Percentiles rank a stretch among this genome's conserved stretches.
Conservation (phyloP, 1,284 basidiomycete species). For the Omphalotus olearius region DNA sequence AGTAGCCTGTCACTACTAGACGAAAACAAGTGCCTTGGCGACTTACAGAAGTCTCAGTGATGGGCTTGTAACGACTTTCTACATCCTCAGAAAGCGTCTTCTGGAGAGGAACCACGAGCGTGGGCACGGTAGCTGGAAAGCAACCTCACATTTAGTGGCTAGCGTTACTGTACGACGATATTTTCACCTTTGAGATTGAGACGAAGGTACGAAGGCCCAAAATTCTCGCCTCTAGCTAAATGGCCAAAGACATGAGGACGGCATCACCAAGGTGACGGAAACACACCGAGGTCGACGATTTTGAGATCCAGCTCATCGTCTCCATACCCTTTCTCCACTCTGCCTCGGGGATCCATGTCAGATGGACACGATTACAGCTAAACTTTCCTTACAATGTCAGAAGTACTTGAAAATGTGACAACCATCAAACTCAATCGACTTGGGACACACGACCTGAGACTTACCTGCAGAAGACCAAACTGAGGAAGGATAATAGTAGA, state of each 20-base stretch:
- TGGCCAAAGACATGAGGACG: not conserved
- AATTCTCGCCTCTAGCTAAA: slow-evolving; percentile 70
- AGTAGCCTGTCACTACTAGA: slow-evolving; percentile 3
- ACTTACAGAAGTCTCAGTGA: slow-evolving; percentile 71
- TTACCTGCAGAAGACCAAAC: slow-evolving; percentile 62
- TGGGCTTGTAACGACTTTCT: slow-evolving; percentile 77
- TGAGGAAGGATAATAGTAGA: slow-evolving; percentile 53
- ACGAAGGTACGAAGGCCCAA: slow-evolving; percentile 61
- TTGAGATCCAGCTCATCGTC: slow-evolving; percentile 62
- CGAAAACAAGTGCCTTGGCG: not conserved
- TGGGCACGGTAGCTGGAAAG: slow-evolving; percentile 71
- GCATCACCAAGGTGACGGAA: not conserved
- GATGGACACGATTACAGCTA: not conserved
- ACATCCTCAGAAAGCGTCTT: slow-evolving; percentile 69
- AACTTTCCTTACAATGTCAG: slow-evolving; percentile 42
- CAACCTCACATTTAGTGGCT: not conserved
- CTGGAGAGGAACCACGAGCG: slow-evolving; percentile 76
- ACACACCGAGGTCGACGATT: slow-evolving; percentile 57
- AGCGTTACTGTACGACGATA: not conserved
- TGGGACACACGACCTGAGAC: no score
- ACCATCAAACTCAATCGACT: not conserved
- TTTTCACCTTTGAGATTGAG: slow-evolving; percentile 71
- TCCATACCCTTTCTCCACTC: slow-evolving; percentile 72
- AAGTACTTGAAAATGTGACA: slow-evolving; percentile 30
- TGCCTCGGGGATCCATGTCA: slow-evolving; percentile 22